These are phyloP conservation scores for Waitea zeae DNA, from an alignment of 1,284 basidiomycete genomes.

Conservation along the genomic window DNA sequence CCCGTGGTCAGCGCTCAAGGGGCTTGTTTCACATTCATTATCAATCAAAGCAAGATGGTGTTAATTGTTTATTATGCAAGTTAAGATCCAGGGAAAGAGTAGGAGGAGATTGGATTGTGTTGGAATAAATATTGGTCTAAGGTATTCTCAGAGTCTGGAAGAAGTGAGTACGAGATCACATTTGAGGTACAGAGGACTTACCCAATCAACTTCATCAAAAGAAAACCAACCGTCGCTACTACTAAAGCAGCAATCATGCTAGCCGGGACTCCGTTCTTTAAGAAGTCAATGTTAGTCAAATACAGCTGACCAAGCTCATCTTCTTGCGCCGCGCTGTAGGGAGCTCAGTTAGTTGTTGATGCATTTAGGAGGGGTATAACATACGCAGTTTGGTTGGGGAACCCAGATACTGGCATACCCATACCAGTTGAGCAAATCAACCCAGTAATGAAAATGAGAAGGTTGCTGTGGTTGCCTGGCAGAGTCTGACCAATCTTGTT, in stretches of 20 bases:
- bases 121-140: too few species aligned
- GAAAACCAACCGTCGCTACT: slow-evolving; percentile 68
- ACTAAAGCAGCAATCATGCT: slow-evolving; percentile 76
- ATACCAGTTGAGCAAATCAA: slow-evolving; percentile 92
- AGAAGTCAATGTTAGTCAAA: slow-evolving; percentile 74
- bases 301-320: slow-evolving; percentile 88
- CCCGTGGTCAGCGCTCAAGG: too few species aligned
- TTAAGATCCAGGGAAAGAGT: too few species aligned
- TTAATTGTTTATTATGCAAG: too few species aligned
- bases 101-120: too few species aligned
- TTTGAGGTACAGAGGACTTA: too few species aligned
- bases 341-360: background rate
- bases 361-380: slow-evolving; percentile 15
- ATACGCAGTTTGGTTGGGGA: slow-evolving; percentile 92
- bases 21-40: too few species aligned
- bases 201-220: slow-evolving; percentile 57
- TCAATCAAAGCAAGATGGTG: too few species aligned
- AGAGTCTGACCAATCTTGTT: slow-evolving; percentile 75
- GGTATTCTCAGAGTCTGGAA: background rate
- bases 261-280: slow-evolving; percentile 87
- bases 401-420: slow-evolving; percentile 96
- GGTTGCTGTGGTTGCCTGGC: slow-evolving; percentile 46
- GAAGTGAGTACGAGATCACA: background rate
- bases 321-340: slow-evolving; percentile 73
- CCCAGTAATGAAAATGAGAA: slow-evolving; percentile 85